Evolutionary conservation across 148 eudicot species (phyloP), one percentile per base, ranked within the genome.

Genomic region (Amaranthus hypochondriacus): DNA sequence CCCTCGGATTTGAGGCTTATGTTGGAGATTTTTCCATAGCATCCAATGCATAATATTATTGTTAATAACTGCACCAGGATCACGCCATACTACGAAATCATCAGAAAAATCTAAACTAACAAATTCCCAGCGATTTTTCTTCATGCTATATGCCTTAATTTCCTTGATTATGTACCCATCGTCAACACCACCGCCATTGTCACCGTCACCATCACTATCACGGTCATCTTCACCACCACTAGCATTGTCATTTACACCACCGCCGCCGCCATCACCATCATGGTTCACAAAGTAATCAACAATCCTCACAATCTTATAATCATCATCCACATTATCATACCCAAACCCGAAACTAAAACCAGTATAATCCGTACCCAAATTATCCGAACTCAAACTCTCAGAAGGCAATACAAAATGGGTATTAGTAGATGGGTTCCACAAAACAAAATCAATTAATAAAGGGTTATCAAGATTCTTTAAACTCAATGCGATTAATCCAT

Each of bases 321-420:
- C 59, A 52, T 68, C 58, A 9, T 6, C 2, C n/a, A 3, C 7
- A 18, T 6, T 4, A 21, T 51, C 58, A 52, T 51, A 68, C 53
- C 57, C 71, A 68, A 68, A 68, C 5, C 71, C 71, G 39, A 70
- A 70, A 70, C 73, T 56, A 9, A 70, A 51, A 48, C 44, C 39
- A 21, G 46, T 4, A 9, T 48, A 15, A 3, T 60, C 64, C 8
- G 64, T 6, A 60, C 3, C 5, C 9, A 60, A 60, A 14, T 43
- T 3, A 13, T 3, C 28, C 12, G 43, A 13, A 10, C 15, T 5
- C 7, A 47, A 13, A 8, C 15, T 7, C 48, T 28, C 39, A 28
- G 39, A 9, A 14, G 44, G 62, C 50, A 56, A 15, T 50, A 12
- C 7, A 4, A 18, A 47, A 70, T 55, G 15, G 1, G 47, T 5